These are phyloP conservation scores for Solanum chmielewskii DNA, from an alignment of 257 asterid genomes.

Conservation along the genomic window DNA sequence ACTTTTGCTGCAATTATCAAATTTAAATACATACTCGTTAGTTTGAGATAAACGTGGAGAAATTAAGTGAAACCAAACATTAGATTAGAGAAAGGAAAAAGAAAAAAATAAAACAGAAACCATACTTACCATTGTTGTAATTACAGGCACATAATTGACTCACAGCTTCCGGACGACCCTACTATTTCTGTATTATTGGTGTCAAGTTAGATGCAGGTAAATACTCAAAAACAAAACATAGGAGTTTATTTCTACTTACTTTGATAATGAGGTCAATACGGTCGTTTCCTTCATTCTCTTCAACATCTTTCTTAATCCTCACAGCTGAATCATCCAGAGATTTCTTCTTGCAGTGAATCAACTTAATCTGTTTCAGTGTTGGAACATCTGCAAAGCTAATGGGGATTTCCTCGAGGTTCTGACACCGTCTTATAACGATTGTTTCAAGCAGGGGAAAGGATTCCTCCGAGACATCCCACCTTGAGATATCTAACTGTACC, in stretches of 20 bases:
- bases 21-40: too few species aligned
- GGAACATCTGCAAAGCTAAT: background rate
- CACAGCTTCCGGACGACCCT: background rate
- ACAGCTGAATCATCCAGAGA: background rate
- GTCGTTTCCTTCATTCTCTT: background rate
- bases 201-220: background rate
- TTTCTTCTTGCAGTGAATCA: rapidly evolving
- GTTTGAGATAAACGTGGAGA: too few species aligned
- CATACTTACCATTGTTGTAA: background rate
- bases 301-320: too few species aligned
- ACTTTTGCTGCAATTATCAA: too few species aligned
- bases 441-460: background rate
- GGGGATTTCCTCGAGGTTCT: background rate
- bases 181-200: background rate
- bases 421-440: rapidly evolving
- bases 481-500: rapidly evolving
- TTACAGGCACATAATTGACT: background rate
- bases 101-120: too few species aligned
- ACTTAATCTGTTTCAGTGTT: background rate
- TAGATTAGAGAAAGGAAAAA: too few species aligned
- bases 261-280: background rate
- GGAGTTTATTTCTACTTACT: background rate
- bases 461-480: background rate
- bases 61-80: too few species aligned
- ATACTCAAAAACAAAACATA: background rate